phyloP scores from a whole-genome alignment of 495 filamentous ascomycete genomes.

The Neurospora sublineolata region DNA sequence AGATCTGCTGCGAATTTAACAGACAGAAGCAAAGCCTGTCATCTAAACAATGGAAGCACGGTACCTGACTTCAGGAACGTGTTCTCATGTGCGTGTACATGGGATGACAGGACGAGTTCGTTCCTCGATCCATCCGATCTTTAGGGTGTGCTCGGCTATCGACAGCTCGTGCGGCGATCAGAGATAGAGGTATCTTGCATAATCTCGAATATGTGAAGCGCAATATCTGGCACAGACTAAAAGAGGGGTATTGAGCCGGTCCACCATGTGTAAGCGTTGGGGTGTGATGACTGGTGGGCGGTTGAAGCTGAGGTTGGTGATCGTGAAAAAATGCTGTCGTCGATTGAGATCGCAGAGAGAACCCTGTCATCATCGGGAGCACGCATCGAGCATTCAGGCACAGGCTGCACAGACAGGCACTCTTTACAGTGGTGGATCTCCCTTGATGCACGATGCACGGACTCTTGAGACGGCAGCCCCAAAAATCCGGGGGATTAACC shows the following conservation, averaged over 20 bases:
- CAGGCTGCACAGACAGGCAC: neutral
- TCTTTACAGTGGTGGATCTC: neutral
- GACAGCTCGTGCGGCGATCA: neutral
- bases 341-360: neutral
- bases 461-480: neutral
- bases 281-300: neutral
- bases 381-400: neutral
- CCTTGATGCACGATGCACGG: neutral
- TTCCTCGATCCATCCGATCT: neutral
- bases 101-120: neutral
- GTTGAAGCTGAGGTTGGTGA: neutral
- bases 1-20: neutral
- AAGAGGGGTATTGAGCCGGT: neutral
- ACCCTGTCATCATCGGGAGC: neutral
- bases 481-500: neutral
- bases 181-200: neutral
- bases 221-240: neutral
- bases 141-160: neutral
- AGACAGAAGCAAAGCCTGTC: neutral
- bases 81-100: neutral
- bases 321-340: neutral
- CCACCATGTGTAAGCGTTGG: neutral
- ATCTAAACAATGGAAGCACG: neutral
- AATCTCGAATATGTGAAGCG: neutral
- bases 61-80: neutral